A percentile compares a stretch with the other conserved stretches of the same genome.
Conservation (phyloP, 2,329 filamentous ascomycete species). For the Penicillium paneum region DNA sequence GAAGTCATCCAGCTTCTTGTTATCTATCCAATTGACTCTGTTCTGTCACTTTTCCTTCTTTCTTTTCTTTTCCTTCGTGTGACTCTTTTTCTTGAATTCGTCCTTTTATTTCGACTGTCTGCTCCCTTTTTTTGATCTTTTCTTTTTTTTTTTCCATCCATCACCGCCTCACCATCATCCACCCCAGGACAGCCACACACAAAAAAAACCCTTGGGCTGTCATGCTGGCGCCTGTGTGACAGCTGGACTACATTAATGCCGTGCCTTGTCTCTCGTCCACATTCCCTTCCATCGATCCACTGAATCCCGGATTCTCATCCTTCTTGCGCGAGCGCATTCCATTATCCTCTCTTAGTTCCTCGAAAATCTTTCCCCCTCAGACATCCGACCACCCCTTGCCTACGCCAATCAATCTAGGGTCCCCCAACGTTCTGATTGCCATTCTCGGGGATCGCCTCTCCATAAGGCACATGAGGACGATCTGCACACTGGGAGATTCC, state of each 20-base stretch:
- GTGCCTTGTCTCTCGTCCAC: slow-evolving; percentile 37
- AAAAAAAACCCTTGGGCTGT: slow-evolving; percentile 22
- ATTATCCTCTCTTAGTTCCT: slow-evolving; percentile 13
- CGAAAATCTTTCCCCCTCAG: slow-evolving; percentile 5
- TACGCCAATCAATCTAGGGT: slow-evolving; percentile 28
- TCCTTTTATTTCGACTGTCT: not conserved
- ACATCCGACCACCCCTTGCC: slow-evolving; percentile 16
- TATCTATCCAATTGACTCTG: slow-evolving; percentile 9
- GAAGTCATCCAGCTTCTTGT: slow-evolving; percentile 16
- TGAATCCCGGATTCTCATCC: slow-evolving; percentile 28
- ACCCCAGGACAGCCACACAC: not conserved
- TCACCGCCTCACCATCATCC: not conserved
- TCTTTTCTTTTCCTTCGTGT: slow-evolving; percentile 6
- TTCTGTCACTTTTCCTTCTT: slow-evolving; percentile 7
- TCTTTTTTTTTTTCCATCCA: slow-evolving; percentile 2
- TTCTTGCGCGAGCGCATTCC: slow-evolving; percentile 37
- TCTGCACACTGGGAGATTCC: slow-evolving; percentile 38
- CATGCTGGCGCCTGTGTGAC: slow-evolving; percentile 40
- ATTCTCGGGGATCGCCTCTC: slow-evolving; percentile 27
- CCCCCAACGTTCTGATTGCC: slow-evolving; percentile 26
- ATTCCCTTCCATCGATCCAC: slow-evolving; percentile 36
- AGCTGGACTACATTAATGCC: slow-evolving; percentile 36
- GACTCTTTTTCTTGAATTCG: not conserved
- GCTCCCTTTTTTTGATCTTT: slow-evolving; percentile 6
- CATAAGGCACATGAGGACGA: slow-evolving; percentile 35